phyloP scores from a whole-genome alignment of 345 rosid genomes.

The Excoecaria cochinchinensis region DNA sequence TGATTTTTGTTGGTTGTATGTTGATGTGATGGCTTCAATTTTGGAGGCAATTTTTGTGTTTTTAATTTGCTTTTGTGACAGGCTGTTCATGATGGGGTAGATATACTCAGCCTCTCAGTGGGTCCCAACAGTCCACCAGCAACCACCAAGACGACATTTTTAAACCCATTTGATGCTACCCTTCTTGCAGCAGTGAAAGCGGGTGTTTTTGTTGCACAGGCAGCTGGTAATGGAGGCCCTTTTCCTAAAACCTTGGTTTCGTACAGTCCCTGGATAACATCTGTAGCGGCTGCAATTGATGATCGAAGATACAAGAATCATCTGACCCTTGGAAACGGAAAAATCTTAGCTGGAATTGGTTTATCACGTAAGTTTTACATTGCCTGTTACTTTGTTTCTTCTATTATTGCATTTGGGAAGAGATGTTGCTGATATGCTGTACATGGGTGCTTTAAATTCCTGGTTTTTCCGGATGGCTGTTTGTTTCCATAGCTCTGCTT shows the following conservation, averaged over 20 bases:
- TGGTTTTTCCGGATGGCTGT: not conserved
- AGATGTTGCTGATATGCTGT: too few species aligned
- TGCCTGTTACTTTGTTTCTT: too few species aligned
- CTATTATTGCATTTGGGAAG: too few species aligned
- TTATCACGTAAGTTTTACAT: too few species aligned
- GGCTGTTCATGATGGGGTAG: slow-evolving; percentile 99
- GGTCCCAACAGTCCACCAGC: slow-evolving; percentile 98
- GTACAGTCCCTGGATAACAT: slow-evolving; percentile 93
- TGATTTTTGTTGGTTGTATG: not conserved
- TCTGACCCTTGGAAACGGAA: slow-evolving; percentile 78
- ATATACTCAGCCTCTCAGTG: slow-evolving; percentile 93
- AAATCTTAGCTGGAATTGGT: slow-evolving; percentile 80
- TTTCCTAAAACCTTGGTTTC: slow-evolving; percentile 95
- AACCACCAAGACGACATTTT: slow-evolving; percentile 77
- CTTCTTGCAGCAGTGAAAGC: slow-evolving; percentile 98
- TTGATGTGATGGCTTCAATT: slow-evolving; percentile 14
- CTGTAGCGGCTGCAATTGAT: slow-evolving; percentile 97
- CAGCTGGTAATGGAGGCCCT: slow-evolving; percentile 98
- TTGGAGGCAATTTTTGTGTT: slow-evolving; percentile 9
- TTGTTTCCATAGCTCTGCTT: slow-evolving; percentile 2
- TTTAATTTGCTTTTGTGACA: slow-evolving; percentile 28
- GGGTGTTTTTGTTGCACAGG: slow-evolving; percentile 81
- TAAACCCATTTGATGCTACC: slow-evolving; percentile 93
- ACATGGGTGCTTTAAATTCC: not conserved
- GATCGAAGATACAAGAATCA: slow-evolving; percentile 95